phyloP scores from a whole-genome alignment of 1,139 yeast species.

The Candida glucosophila region DNA sequence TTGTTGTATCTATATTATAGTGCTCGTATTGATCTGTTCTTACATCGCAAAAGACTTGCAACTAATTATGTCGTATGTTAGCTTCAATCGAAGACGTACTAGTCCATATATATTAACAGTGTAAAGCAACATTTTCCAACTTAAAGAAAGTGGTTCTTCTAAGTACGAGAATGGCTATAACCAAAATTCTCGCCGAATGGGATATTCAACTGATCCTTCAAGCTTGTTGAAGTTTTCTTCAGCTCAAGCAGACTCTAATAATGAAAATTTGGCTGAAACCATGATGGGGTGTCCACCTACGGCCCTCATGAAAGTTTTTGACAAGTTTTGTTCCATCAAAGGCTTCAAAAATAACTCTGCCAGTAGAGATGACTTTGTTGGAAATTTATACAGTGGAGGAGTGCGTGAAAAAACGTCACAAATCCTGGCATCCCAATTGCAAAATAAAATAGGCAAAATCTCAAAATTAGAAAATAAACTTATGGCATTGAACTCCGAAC shows the following conservation, averaged over 20 bases:
- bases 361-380: constrained; percentile 1
- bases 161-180: constrained; percentile 4
- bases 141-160: constrained; percentile 5
- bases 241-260: constrained; percentile 5
- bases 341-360: constrained; percentile 6
- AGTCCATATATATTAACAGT: constrained; percentile 1
- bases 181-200: constrained; percentile 2
- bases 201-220: constrained; percentile 4
- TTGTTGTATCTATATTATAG: too few species aligned
- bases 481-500: constrained; percentile 23
- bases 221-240: constrained; percentile 6
- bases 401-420: constrained; percentile 4
- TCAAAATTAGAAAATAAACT: constrained; percentile 25
- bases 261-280: constrained; percentile 6
- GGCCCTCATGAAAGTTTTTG: constrained; percentile 21
- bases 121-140: constrained; percentile 5
- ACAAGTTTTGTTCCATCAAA: constrained; percentile 15
- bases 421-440: constrained; percentile 11
- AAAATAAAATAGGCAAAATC: constrained; percentile 20
- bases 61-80: too few species aligned
- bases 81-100: neutral
- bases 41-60: too few species aligned
- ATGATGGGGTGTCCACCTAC: constrained; percentile 20
- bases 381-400: constrained; percentile 2
- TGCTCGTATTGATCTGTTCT: too few species aligned